Percentiles rank a stretch among this genome's conserved stretches.
These are phyloP conservation scores for Oidium heveae DNA, from an alignment of 2,329 filamentous ascomycete species.

Conservation along the genomic window DNA sequence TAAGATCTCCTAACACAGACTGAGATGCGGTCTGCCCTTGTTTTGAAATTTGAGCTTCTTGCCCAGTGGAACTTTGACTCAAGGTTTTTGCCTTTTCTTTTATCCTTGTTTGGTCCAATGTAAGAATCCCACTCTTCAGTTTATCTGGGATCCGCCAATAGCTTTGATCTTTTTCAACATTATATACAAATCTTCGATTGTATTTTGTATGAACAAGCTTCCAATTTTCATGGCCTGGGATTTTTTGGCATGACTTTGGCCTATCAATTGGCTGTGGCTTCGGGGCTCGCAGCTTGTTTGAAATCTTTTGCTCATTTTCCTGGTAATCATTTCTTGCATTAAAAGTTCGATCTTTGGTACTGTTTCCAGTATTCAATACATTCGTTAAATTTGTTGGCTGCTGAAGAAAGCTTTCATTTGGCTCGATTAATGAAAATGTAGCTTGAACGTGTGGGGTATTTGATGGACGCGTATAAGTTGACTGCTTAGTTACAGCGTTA, in stretches of 20 bases:
- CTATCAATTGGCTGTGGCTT: conserved; percentile 48
- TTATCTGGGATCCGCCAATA: conserved; percentile 88
- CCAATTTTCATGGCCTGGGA: conserved; percentile 72
- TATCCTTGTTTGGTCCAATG: conserved; percentile 48
- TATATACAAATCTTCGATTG: conserved; percentile 73
- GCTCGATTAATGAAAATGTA: conserved; percentile 9
- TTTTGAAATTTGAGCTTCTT: background rate
- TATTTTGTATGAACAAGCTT: conserved; percentile 80
- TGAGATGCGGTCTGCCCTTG: conserved; percentile 3
- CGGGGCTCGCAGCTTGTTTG: conserved; percentile 18
- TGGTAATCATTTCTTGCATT: background rate
- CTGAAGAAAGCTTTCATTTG: conserved; percentile 18
- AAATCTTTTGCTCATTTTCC: background rate
- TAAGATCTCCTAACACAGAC: conserved; percentile 12
- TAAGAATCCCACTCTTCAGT: conserved; percentile 51
- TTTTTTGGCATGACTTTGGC: conserved; percentile 52
- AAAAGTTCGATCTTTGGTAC: background rate
- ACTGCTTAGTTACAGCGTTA: conserved; percentile 56
- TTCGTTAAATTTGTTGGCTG: conserved; percentile 16
- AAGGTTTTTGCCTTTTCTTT: conserved; percentile 24
- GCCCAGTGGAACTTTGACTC: conserved; percentile 2
- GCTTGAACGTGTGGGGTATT: conserved; percentile 3
- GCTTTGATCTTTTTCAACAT: conserved; percentile 62
- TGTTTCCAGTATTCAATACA: conserved; percentile 14
- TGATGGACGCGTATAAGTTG: conserved; percentile 57